Evolutionary conservation across 345 rosid species (phyloP).

Genomic region (Brassica incana): DNA sequence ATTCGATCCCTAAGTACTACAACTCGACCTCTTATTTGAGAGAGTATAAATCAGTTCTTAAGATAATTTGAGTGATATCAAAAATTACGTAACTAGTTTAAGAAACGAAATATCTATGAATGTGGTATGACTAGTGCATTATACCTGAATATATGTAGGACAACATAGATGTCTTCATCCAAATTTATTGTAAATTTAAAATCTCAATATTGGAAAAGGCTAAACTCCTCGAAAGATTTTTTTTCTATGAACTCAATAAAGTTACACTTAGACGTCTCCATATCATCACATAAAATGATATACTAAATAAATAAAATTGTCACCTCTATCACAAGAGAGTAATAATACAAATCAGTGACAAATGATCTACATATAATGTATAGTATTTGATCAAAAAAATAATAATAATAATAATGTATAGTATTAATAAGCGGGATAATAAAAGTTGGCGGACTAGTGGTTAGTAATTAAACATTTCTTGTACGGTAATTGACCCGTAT

Average conservation of each 20-base stretch:
- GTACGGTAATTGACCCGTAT: conserved; percentile 39
- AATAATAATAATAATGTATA: not conserved
- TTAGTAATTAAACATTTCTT: conserved; percentile 8
- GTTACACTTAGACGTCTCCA: conserved; percentile 20
- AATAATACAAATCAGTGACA: conserved; percentile 33
- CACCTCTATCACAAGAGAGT: conserved; percentile 25
- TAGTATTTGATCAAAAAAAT: not conserved
- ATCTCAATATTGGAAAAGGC: conserved; percentile 20
- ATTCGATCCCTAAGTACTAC: too few relatives aligned
- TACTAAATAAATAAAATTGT: conserved; percentile 12
- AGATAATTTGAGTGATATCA: not conserved
- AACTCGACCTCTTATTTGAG: too few relatives aligned
- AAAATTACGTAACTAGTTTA: not conserved
- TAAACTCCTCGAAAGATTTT: conserved; percentile 29
- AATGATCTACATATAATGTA: conserved; percentile 7
- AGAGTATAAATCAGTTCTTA: too few relatives aligned
- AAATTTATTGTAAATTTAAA: conserved; percentile 3
- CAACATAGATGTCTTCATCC: not conserved
- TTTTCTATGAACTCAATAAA: conserved; percentile 30
- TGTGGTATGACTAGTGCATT: conserved; percentile 27
- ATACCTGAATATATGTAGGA: not conserved
- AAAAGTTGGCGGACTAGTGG: not conserved
- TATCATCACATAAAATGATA: not conserved
- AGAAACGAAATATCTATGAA: conserved; percentile 21
- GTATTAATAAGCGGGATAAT: not conserved